Conservation (phyloP, 2,329 filamentous ascomycete genomes). For the Trichophyton simii region DNA sequence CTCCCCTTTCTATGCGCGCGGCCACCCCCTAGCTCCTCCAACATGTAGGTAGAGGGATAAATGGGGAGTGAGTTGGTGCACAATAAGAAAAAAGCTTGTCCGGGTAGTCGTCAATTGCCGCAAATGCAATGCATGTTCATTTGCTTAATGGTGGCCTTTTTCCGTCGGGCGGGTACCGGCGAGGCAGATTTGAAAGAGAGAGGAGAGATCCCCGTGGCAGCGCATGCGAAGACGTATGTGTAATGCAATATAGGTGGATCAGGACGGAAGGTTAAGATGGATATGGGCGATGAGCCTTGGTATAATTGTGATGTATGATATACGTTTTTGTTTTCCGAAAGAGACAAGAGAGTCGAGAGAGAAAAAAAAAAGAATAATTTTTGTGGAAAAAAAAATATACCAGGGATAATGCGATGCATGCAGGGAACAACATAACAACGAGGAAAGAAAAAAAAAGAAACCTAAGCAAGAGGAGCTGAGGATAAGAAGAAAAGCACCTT, state of each 20-base stretch:
- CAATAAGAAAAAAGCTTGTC: neutral
- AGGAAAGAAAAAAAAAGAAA: neutral
- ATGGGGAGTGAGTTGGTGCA: neutral
- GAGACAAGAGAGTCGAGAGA: neutral
- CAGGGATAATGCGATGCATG: neutral
- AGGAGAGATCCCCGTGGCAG: neutral
- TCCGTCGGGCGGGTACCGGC: neutral
- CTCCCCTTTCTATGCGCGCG: neutral
- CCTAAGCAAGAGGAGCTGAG: neutral
- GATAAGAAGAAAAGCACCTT: neutral
- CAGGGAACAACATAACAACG: neutral
- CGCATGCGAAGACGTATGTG: neutral
- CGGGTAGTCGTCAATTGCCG: neutral
- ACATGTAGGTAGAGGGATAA: neutral
- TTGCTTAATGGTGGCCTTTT: neutral
- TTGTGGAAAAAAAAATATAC: neutral
- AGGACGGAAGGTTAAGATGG: neutral
- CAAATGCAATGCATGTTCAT: neutral
- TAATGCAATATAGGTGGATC: neutral
- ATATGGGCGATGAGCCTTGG: neutral
- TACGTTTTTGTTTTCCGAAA: slow-evolving; percentile 2
- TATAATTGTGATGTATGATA: neutral
- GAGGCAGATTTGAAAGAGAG: neutral
- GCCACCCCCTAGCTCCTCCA: neutral
- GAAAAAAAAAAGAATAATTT: neutral